Conservation (phyloP, 73 alveolate genomes). For the Diophrys sp. region DNA sequence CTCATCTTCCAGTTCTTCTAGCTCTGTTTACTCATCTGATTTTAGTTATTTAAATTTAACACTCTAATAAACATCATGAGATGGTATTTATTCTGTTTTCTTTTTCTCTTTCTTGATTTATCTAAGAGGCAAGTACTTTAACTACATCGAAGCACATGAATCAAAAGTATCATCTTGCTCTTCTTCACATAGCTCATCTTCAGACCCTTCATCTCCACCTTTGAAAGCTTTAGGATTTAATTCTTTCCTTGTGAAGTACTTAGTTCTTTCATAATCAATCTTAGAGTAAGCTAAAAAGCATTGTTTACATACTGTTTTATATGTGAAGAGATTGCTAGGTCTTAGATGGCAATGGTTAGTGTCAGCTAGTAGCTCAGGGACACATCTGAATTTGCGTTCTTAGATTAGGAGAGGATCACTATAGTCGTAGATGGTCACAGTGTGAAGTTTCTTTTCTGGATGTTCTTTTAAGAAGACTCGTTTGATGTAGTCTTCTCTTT, state of each 20-base stretch:
- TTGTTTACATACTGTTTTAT: slow-evolving; percentile 14
- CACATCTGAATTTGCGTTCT: slow-evolving; percentile 9
- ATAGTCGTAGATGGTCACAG: slow-evolving; percentile 10
- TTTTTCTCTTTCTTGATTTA: neutral
- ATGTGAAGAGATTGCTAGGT: slow-evolving; percentile 17
- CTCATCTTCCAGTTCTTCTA: neutral
- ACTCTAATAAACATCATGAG: neutral
- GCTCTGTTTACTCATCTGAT: neutral
- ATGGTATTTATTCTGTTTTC: neutral
- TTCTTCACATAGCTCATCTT: slow-evolving; percentile 15
- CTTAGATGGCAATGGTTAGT: slow-evolving; percentile 19
- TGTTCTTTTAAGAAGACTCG: neutral
- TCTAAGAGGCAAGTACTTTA: neutral
- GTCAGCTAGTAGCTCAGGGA: slow-evolving; percentile 6
- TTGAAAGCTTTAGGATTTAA: neutral
- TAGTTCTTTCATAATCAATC: slow-evolving; percentile 37
- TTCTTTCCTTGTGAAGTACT: neutral
- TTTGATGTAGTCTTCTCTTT: slow-evolving; percentile 13
- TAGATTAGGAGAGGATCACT: slow-evolving; percentile 22
- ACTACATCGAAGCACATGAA: neutral
- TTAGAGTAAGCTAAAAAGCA: slow-evolving; percentile 24
- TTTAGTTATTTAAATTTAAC: neutral
- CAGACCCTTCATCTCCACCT: neutral
- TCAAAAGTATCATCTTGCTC: slow-evolving; percentile 15
- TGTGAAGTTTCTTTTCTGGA: slow-evolving; percentile 1